These are phyloP conservation scores for Kingdonia uniflora DNA, from an alignment of 164 flowering plant genomes.

Conservation along the genomic window DNA sequence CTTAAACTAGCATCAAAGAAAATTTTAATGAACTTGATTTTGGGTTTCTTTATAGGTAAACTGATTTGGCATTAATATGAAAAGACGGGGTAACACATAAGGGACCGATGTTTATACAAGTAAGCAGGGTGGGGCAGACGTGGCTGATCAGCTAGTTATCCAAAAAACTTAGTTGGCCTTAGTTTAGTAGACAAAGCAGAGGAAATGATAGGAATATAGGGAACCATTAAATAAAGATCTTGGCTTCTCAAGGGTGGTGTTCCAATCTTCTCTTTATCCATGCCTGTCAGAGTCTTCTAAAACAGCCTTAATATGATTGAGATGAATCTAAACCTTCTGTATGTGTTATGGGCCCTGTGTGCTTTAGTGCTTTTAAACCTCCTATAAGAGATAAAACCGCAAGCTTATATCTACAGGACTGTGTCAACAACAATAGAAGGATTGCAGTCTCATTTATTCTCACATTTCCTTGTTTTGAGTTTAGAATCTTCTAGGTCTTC, in stretches of 20 bases:
- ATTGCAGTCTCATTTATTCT: slow-evolving; percentile 16
- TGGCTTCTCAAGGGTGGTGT: slow-evolving; percentile 62
- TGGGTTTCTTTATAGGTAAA: no score
- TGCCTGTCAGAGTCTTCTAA: slow-evolving; percentile 52
- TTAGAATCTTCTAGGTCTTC: slow-evolving; percentile 13
- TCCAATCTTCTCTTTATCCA: slow-evolving; percentile 24
- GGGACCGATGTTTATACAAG: not conserved
- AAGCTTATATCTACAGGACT: slow-evolving; percentile 39
- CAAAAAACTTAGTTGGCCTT: slow-evolving; percentile 22
- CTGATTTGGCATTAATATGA: no score
- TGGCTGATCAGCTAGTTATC: slow-evolving; percentile 20
- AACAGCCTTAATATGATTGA: slow-evolving; percentile 72
- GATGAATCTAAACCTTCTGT: slow-evolving; percentile 46
- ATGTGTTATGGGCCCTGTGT: slow-evolving; percentile 23
- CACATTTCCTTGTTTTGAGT: slow-evolving; percentile 15
- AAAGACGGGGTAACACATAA: no score
- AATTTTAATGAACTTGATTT: no score
- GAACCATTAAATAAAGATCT: slow-evolving; percentile 49
- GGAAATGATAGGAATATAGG: slow-evolving; percentile 31
- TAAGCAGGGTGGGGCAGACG: slow-evolving; percentile 14
- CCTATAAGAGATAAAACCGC: slow-evolving; percentile 22
- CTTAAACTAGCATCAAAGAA: no score
- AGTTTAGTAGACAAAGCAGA: slow-evolving; percentile 34
- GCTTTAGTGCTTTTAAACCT: slow-evolving; percentile 36
- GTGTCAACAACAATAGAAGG: slow-evolving; percentile 20